Evolutionary conservation across 805 yeast species (phyloP).

Genomic region (Metschnikowia kofuensis): DNA sequence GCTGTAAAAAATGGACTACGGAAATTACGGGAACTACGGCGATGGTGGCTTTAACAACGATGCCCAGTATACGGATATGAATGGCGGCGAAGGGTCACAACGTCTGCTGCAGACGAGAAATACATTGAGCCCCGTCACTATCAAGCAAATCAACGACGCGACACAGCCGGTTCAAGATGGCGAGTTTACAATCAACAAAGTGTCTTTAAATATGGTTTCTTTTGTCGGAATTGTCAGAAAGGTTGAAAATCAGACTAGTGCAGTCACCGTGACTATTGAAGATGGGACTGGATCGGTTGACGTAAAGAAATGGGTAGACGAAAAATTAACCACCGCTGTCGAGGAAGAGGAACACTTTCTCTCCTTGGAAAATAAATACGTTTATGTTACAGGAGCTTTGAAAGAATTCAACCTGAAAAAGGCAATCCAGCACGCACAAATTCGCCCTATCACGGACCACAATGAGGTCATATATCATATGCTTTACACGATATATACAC

Average conservation of each 20-base stretch:
- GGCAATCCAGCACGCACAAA: constrained; percentile 60
- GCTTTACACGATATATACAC: constrained; percentile 58
- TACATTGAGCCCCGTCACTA: constrained; percentile 59
- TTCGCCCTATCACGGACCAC: constrained; percentile 56
- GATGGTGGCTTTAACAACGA: constrained; percentile 20
- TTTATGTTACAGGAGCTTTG: constrained; percentile 48
- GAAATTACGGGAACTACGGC: constrained; percentile 15
- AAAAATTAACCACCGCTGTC: constrained; percentile 26
- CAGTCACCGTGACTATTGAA: constrained; percentile 58
- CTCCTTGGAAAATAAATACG: constrained; percentile 52
- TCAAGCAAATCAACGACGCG: constrained; percentile 66
- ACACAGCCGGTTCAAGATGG: constrained; percentile 65
- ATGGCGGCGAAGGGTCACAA: constrained; percentile 12
- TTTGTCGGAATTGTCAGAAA: constrained; percentile 70
- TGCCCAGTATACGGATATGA: constrained; percentile 9
- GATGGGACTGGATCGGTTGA: constrained; percentile 69
- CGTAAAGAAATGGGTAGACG: constrained; percentile 58
- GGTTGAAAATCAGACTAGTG: constrained; percentile 55
- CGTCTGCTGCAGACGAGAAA: constrained; percentile 17
- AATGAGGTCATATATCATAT: constrained; percentile 69
- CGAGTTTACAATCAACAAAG: constrained; percentile 55
- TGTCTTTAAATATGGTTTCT: constrained; percentile 60
- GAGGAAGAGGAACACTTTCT: constrained; percentile 32
- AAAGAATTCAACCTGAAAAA: constrained; percentile 62
- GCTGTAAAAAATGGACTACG: constrained; percentile 10